Conservation (phyloP, 345 rosid species). For the Citrus mangshanensis region DNA sequence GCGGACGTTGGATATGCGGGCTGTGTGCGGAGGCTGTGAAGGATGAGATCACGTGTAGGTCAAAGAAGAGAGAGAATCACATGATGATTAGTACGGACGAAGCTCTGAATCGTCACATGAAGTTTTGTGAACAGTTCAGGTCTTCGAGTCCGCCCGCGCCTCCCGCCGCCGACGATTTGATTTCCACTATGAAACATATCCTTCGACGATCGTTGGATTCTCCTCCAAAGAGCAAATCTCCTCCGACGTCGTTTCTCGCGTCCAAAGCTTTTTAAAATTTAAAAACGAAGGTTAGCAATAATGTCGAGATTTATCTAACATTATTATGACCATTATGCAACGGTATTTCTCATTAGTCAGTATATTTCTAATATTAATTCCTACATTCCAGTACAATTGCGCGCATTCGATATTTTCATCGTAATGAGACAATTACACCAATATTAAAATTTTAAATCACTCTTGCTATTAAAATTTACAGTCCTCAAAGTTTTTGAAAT, state of each 20-base stretch:
- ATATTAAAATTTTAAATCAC: too few relatives aligned
- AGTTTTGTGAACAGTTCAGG: constrained; percentile 50
- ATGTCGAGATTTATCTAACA: too few relatives aligned
- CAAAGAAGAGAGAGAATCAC: constrained; percentile 10
- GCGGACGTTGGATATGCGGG: constrained; percentile 76
- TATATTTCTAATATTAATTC: not conserved
- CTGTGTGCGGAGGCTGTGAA: constrained; percentile 72
- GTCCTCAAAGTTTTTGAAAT: too few relatives aligned
- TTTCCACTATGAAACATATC: constrained; percentile 38
- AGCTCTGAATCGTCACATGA: constrained; percentile 59
- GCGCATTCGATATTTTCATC: too few relatives aligned
- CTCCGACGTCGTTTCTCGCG: not conserved
- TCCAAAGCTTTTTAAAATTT: not conserved
- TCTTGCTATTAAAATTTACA: too few relatives aligned
- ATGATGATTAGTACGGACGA: constrained; percentile 36
- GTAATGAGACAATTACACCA: too few relatives aligned
- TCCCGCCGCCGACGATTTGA: constrained; percentile 39
- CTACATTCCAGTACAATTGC: too few relatives aligned
- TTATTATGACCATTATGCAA: not conserved
- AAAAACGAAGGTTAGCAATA: not conserved
- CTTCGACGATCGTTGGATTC: constrained; percentile 41
- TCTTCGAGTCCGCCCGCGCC: constrained; percentile 32
- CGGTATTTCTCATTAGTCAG: not conserved
- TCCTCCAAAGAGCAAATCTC: constrained; percentile 8
- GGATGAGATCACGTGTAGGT: constrained; percentile 43